These are phyloP conservation scores for Starmerella davenportii DNA, from an alignment of 805 yeast species.

Conservation along the genomic window DNA sequence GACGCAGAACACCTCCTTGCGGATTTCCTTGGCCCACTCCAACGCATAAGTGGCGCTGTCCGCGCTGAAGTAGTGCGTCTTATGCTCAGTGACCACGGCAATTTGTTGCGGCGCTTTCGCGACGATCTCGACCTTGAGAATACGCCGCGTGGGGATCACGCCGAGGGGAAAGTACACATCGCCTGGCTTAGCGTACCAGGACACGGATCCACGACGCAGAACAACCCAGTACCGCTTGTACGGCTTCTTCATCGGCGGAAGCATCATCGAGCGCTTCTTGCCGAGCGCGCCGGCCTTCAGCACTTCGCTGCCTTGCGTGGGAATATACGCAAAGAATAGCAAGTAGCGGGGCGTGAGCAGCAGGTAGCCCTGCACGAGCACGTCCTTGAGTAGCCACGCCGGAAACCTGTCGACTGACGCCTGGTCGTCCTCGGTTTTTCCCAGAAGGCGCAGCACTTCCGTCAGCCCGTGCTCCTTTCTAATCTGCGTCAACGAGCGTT, in stretches of 20 bases:
- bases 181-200: conserved; percentile 50
- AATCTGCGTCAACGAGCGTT: not conserved
- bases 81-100: conserved; percentile 10
- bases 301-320: conserved; percentile 31
- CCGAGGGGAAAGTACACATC: conserved; percentile 72
- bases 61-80: conserved; percentile 47
- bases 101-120: conserved; percentile 34
- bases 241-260: conserved; percentile 17
- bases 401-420: conserved; percentile 3
- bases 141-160: conserved; percentile 52
- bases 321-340: conserved; percentile 63
- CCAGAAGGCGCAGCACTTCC: not conserved
- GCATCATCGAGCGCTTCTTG: conserved; percentile 23
- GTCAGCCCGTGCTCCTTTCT: not conserved
- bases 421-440: not conserved
- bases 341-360: conserved; percentile 49
- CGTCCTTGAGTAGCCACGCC: conserved; percentile 61
- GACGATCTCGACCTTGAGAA: conserved; percentile 29
- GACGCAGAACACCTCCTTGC: conserved; percentile 59
- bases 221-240: conserved; percentile 62
- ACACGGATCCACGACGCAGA: conserved; percentile 46
- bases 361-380: conserved; percentile 69
- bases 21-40: conserved; percentile 59
- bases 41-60: conserved; percentile 59
- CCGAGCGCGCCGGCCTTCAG: conserved; percentile 35